phyloP scores from a whole-genome alignment of 768 basidiomycete genomes.

The Trametes cinnabarina region DNA sequence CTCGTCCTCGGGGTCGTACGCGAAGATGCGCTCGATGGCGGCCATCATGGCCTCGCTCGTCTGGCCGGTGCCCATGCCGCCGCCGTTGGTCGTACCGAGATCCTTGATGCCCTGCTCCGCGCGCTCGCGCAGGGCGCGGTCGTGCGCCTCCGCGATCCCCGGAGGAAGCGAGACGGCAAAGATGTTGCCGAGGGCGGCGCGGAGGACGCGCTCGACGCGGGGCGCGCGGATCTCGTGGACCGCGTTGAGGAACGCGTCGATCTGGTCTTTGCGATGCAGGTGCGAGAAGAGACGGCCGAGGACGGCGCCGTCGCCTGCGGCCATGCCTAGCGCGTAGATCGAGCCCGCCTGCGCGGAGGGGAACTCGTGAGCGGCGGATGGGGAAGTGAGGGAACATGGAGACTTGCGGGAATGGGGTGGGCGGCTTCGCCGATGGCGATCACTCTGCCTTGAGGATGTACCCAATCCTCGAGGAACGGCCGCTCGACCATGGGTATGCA shows the following conservation, averaged over 20 bases:
- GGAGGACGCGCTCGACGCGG: constrained; percentile 24
- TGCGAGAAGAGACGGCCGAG: constrained; percentile 35
- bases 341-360: constrained; percentile 9
- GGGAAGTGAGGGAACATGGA: neutral
- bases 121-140: constrained; percentile 15
- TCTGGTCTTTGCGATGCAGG: constrained; percentile 27
- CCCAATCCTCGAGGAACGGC: constrained; percentile 31
- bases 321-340: constrained; percentile 22
- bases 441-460: constrained; percentile 26
- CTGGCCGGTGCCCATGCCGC: neutral
- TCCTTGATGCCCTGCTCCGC: constrained; percentile 7
- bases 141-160: constrained; percentile 16
- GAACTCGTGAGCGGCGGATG: neutral
- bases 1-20: constrained; percentile 31
- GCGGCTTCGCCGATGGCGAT: constrained; percentile 33
- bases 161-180: constrained; percentile 24
- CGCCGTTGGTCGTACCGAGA: neutral
- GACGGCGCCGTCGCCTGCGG: constrained; percentile 32
- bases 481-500: constrained; percentile 15
- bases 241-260: constrained; percentile 27
- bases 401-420: constrained; percentile 31
- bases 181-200: constrained; percentile 19
- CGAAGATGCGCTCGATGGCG: constrained; percentile 22
- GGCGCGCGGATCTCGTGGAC: constrained; percentile 25
- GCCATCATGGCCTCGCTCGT: constrained; percentile 9